These are phyloP conservation scores for Epichloe baconii DNA, from an alignment of 2,329 filamentous ascomycete genomes.

Conservation along the genomic window DNA sequence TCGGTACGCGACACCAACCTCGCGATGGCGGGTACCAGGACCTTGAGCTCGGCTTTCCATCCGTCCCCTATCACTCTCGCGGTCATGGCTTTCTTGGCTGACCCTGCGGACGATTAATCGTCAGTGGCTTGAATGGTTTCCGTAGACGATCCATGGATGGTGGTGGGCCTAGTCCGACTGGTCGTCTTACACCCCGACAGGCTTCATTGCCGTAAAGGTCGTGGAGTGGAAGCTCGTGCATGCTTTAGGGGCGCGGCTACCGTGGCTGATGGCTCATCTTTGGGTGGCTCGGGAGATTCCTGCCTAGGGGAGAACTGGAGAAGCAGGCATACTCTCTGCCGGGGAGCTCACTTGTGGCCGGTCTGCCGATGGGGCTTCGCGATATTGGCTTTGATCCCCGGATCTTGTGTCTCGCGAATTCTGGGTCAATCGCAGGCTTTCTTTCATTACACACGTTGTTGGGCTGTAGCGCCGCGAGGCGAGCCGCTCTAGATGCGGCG, in stretches of 20 bases:
- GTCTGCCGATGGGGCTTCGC: slow-evolving; percentile 17
- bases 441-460: slow-evolving; percentile 3
- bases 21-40: too few species aligned
- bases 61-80: too few species aligned
- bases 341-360: slow-evolving; percentile 13
- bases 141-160: slow-evolving; percentile 36
- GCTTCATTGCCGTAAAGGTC: slow-evolving; percentile 29
- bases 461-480: slow-evolving; percentile 4
- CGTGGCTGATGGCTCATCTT: slow-evolving; percentile 12
- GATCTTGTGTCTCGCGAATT: slow-evolving; percentile 28
- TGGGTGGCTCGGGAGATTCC: slow-evolving; percentile 9
- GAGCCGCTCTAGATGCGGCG: slow-evolving; percentile 11
- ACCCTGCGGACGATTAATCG: slow-evolving; percentile 30
- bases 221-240: slow-evolving; percentile 37
- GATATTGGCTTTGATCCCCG: slow-evolving; percentile 21
- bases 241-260: slow-evolving; percentile 19
- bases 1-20: not conserved
- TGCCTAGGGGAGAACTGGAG: slow-evolving; percentile 41
- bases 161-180: slow-evolving; percentile 30
- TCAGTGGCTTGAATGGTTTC: slow-evolving; percentile 45
- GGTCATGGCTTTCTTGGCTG: slow-evolving; percentile 5
- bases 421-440: slow-evolving; percentile 16
- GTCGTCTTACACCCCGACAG: slow-evolving; percentile 29
- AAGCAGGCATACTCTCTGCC: slow-evolving; percentile 41
- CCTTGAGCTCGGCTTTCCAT: too few species aligned